Evolutionary conservation across 1,284 basidiomycete genomes (phyloP), one percentile per base, ranked within the genome.

Genomic region (Boletus mariae): DNA sequence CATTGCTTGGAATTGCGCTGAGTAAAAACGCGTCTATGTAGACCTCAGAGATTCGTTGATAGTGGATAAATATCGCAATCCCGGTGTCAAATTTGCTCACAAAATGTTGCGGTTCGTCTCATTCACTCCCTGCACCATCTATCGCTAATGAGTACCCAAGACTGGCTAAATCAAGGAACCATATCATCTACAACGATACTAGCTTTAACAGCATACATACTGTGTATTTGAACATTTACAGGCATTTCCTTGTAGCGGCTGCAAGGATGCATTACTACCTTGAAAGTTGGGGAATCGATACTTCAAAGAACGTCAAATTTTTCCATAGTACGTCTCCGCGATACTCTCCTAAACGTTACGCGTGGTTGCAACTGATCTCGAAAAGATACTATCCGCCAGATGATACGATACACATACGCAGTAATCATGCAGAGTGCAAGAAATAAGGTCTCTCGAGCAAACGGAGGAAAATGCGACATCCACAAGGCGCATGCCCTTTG

Each of bases 241-340:
- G 94, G 68, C 90, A 87, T 62, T 90, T 95, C 63, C 71, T 92
- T n/a, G 70, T 96, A 25, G 80, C 85, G 1, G 92, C 92, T 1
- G 86, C 95, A 77, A 98, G 94, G 73, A 89, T 94, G 77, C 84
- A 91, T 49, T 80, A 83, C 48, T 98, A 97, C 68, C 75, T 96
- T 35, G 75, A 76, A 43, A 76, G 78, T 44, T 86, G 80, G 83
- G 74, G 76, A n/a, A 58, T 73, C 7, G 72, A 76, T 48, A 58
- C 72, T n/a, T 64, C 61, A 35, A 75, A 72, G 53, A 79, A 79
- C 57, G 60, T 68, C 46, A 65, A 62, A 44, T 85, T 83, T 64
- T 71, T 90, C 49, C 73, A 76, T 45, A 74, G 84, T 88, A 63
- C 37, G 80, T 72, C 44, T 26, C 42, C 25, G 45, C 50, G 8